These are phyloP conservation scores for Filobasidium uniguttulatum DNA, from an alignment of 1,284 basidiomycete species.

Conservation along the genomic window DNA sequence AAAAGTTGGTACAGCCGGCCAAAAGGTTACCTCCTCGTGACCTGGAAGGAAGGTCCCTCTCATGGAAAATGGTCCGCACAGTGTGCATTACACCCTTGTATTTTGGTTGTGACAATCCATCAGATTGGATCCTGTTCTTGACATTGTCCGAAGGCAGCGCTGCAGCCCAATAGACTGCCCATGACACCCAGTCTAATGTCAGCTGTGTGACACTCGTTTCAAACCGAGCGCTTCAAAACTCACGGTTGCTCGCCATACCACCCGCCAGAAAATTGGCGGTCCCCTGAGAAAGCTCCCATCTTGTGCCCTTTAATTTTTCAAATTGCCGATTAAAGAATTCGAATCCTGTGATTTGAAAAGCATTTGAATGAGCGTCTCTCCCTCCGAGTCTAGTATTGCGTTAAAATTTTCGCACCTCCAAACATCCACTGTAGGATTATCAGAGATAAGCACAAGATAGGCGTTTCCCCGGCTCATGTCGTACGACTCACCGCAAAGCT, in stretches of 20 bases:
- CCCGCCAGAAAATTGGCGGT: slow-evolving; percentile 33
- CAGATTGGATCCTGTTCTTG: slow-evolving; percentile 36
- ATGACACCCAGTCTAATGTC: neutral
- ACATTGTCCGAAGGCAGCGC: slow-evolving; percentile 25
- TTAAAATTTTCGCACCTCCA: slow-evolving; percentile 21
- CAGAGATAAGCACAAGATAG: neutral
- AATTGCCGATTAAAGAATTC: slow-evolving; percentile 36
- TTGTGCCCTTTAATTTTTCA: slow-evolving; percentile 30
- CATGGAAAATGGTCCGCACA: slow-evolving; percentile 27
- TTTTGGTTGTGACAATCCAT: slow-evolving; percentile 28
- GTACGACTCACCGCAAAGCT: slow-evolving; percentile 25
- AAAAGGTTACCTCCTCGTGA: slow-evolving; percentile 24
- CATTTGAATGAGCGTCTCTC: neutral
- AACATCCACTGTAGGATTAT: slow-evolving; percentile 24
- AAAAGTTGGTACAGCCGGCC: slow-evolving; percentile 31
- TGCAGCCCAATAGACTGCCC: neutral
- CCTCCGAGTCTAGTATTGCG: neutral
- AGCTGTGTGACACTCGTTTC: neutral
- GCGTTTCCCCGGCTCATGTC: neutral
- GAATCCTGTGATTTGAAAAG: slow-evolving; percentile 22
- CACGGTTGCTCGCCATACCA: slow-evolving; percentile 36
- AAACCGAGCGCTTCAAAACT: slow-evolving; percentile 30
- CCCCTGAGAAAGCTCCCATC: slow-evolving; percentile 30
- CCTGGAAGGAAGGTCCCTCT: slow-evolving; percentile 20
- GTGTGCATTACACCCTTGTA: slow-evolving; percentile 29